These are phyloP conservation scores for Sutorius eximius DNA, from an alignment of 1,284 basidiomycete species.

Conservation along the genomic window DNA sequence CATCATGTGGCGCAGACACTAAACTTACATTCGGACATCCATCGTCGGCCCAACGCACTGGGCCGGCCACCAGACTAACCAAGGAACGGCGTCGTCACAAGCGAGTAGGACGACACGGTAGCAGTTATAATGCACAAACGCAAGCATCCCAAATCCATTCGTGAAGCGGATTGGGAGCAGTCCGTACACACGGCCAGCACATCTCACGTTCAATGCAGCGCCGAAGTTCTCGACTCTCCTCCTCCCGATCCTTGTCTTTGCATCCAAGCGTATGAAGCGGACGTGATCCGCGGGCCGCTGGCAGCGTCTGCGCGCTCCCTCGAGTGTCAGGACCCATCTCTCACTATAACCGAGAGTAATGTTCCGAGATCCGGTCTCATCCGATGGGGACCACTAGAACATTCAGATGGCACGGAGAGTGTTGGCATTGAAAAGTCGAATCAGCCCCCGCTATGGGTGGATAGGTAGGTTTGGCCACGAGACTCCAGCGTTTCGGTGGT, in stretches of 20 bases:
- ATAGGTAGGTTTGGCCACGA: slow-evolving; percentile 44
- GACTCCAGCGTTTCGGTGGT: slow-evolving; percentile 2
- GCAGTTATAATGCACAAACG: slow-evolving; percentile 25
- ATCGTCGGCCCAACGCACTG: not conserved
- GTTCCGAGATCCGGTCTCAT: slow-evolving; percentile 46
- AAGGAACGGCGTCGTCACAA: not conserved
- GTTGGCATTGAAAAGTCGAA: slow-evolving; percentile 1
- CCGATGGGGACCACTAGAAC: slow-evolving; percentile 36
- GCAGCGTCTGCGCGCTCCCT: slow-evolving; percentile 45
- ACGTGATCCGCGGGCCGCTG: slow-evolving; percentile 52
- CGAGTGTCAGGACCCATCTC: slow-evolving; percentile 38
- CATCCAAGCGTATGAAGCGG: slow-evolving; percentile 69
- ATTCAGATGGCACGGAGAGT: slow-evolving; percentile 5
- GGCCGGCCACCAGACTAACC: not conserved
- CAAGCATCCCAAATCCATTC: slow-evolving; percentile 21
- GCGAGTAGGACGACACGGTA: not conserved
- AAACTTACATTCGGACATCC: too few species aligned
- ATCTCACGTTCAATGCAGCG: slow-evolving; percentile 1
- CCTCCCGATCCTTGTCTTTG: slow-evolving; percentile 41
- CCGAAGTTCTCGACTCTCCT: slow-evolving; percentile 7
- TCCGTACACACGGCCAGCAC: not conserved
- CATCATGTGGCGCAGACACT: too few species aligned
- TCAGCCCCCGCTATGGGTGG: slow-evolving; percentile 59
- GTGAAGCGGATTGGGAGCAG: slow-evolving; percentile 13
- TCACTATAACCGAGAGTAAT: slow-evolving; percentile 7